phyloP scores from a whole-genome alignment of 306 rosid genomes.

The Castanospermum australe region DNA sequence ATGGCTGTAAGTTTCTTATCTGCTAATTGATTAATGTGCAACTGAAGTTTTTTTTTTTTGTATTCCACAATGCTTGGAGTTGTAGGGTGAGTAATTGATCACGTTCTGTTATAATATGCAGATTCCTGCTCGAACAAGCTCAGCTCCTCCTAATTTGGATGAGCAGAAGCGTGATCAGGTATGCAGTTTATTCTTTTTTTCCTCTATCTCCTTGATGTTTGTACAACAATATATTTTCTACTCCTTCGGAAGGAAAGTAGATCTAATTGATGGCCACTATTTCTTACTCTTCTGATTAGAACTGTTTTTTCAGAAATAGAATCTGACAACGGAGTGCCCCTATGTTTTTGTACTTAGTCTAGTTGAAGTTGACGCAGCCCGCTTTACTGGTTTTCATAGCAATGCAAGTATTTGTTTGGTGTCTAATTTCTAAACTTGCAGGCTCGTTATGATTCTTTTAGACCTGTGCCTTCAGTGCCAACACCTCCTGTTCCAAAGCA shows the following conservation, averaged over 20 bases:
- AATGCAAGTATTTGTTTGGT: neutral
- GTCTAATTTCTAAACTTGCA: conserved; percentile 29
- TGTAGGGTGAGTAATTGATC: conserved; percentile 9
- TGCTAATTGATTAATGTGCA: neutral
- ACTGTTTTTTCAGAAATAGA: neutral
- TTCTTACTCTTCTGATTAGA: neutral
- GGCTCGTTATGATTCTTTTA: conserved; percentile 65
- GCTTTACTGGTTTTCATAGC: neutral
- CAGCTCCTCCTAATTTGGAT: conserved; percentile 96
- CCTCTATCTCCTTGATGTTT: neutral
- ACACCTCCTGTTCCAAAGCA: conserved; percentile 67
- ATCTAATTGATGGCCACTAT: neutral
- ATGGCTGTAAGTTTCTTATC: conserved; percentile 58
- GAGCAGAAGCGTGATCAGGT: conserved; percentile 96
- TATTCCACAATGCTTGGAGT: neutral
- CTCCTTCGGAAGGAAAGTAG: neutral
- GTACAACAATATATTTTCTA: conserved; percentile 5
- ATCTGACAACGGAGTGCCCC: neutral
- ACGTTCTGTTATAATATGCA: conserved; percentile 32
- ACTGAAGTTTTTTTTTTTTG: neutral
- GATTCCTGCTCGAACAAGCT: conserved; percentile 96
- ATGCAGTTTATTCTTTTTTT: conserved; percentile 6
- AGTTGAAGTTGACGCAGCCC: neutral
- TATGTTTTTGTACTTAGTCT: neutral
- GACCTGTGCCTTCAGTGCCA: conserved; percentile 55